Evolutionary conservation across 345 rosid species (phyloP), one percentile per base, ranked within the genome.

Genomic region (Aethionema arabicum): DNA sequence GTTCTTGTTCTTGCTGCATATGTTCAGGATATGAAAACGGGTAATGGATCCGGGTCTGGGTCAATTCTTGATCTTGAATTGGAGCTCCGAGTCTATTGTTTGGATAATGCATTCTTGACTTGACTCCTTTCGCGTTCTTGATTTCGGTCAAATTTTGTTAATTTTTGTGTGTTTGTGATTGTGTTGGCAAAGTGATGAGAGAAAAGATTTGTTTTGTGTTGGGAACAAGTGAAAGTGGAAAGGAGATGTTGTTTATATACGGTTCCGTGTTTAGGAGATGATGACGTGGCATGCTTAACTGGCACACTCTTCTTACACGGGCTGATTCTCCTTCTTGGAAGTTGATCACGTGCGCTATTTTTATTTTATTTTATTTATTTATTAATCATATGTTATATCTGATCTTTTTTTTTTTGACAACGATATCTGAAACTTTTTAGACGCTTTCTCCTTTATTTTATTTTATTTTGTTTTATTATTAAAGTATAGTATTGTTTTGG

Each of bases 1-100:
- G 62, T 59, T 93, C 99, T 31, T 84, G 86, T 42, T 89, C 90
- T 9, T 48, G 63, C 12, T 83, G 72, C 48, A 84, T 72, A 7
- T 75, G 83, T 39, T 71, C 55, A 38, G 60, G 43, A 16, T 70
- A 64, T 12, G 11, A 12, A 54, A 53, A 69, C 2, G 39, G 60
- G 31, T 70, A 63, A 15, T 12, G n/a, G 8, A 3, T 40, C 35
- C 30, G 63, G 40, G 11, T 63, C 45, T 14, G 36, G 48, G 3
- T 30, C 76, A 27, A 0, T 7, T 21, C 2, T 45, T 49, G 2
- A 37, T 32, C 56, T 45, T 9, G 12, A 11, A 11, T 52, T 10
- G 72, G 59, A 36, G 68, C 54, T 56, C 52, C 58, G 53, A 40
- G 67, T 32, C 70, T 63, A 68, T 77, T 80, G 13, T 65, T 39